A percentile compares a stretch with the other conserved stretches of the same genome.
phyloP scores from a whole-genome alignment of 2,329 filamentous ascomycete species.

The Beauveria medogensis region DNA sequence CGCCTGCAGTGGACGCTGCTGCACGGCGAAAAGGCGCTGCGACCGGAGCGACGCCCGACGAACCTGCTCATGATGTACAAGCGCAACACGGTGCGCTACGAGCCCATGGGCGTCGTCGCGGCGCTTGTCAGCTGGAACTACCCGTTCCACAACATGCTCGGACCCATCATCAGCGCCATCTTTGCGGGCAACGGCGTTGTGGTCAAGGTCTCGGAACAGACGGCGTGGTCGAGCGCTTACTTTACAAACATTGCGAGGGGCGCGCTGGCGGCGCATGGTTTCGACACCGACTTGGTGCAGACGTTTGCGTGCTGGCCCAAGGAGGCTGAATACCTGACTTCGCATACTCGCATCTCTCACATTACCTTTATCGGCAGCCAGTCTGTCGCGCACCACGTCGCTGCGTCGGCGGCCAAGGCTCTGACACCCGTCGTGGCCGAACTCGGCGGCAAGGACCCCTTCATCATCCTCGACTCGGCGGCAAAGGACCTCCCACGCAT shows the following conservation, averaged over 20 bases:
- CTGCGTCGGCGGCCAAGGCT: slow-evolving; percentile 72
- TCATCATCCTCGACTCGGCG: slow-evolving; percentile 77
- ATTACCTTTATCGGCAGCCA: slow-evolving; percentile 94
- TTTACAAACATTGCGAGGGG: slow-evolving; percentile 72
- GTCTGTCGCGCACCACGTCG: slow-evolving; percentile 79
- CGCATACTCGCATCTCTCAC: slow-evolving; percentile 75
- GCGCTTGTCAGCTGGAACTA: slow-evolving; percentile 97
- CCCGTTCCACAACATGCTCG: slow-evolving; percentile 89
- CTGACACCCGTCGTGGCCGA: slow-evolving; percentile 88
- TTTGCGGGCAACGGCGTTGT: slow-evolving; percentile 89
- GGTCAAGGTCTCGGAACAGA: slow-evolving; percentile 92
- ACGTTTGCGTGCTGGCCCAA: slow-evolving; percentile 81
- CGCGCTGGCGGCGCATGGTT: slow-evolving; percentile 73
- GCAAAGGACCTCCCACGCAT: slow-evolving; percentile 59
- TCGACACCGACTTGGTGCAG: slow-evolving; percentile 76
- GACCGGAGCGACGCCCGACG: slow-evolving; percentile 65
- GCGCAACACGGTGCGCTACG: slow-evolving; percentile 80
- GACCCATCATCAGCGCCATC: slow-evolving; percentile 80
- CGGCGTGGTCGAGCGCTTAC: slow-evolving; percentile 83
- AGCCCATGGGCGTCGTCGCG: slow-evolving; percentile 86
- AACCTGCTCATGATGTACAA: slow-evolving; percentile 96
- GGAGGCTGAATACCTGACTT: slow-evolving; percentile 72
- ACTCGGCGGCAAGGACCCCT: slow-evolving; percentile 90
- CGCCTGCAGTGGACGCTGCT: slow-evolving; percentile 91
- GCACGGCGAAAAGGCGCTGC: slow-evolving; percentile 77